Conservation (phyloP, 164 flowering plant species). For the Tinospora cordifolia region DNA sequence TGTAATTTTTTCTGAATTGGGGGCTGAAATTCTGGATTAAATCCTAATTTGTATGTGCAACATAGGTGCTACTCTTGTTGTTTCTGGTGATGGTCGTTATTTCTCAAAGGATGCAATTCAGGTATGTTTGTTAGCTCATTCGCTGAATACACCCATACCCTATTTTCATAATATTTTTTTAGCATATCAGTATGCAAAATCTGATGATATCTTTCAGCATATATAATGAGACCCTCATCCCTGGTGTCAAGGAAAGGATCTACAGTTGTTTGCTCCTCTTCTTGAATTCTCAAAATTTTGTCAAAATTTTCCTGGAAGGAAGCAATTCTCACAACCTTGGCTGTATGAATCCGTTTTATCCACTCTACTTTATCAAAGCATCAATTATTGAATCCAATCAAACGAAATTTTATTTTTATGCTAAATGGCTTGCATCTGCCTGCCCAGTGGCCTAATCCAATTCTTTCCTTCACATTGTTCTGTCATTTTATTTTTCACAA, state of each 20-base stretch:
- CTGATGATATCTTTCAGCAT: neutral
- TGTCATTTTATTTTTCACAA: neutral
- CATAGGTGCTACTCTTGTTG: constrained; percentile 89
- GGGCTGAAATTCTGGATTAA: neutral
- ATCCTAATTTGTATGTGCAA: neutral
- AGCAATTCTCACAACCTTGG: neutral
- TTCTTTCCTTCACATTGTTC: neutral
- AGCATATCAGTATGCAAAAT: neutral
- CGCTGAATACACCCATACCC: too few relatives aligned
- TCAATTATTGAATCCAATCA: neutral
- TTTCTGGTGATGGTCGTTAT: constrained; percentile 99
- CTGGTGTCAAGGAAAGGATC: too few relatives aligned
- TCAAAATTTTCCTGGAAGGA: neutral
- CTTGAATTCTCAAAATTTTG: neutral
- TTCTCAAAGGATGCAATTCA: constrained; percentile 92
- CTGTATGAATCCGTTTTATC: too few relatives aligned
- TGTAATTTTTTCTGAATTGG: neutral
- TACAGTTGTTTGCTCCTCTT: neutral
- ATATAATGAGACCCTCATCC: too few relatives aligned
- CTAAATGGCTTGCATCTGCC: neutral
- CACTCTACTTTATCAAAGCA: too few relatives aligned
- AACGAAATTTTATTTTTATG: neutral
- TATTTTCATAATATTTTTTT: neutral
- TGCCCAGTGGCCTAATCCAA: neutral
- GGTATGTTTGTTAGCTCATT: constrained; percentile 31